Base-by-base conservation (phyloP, 169 alveolate species). In the Plasmodium vivax region DNA sequence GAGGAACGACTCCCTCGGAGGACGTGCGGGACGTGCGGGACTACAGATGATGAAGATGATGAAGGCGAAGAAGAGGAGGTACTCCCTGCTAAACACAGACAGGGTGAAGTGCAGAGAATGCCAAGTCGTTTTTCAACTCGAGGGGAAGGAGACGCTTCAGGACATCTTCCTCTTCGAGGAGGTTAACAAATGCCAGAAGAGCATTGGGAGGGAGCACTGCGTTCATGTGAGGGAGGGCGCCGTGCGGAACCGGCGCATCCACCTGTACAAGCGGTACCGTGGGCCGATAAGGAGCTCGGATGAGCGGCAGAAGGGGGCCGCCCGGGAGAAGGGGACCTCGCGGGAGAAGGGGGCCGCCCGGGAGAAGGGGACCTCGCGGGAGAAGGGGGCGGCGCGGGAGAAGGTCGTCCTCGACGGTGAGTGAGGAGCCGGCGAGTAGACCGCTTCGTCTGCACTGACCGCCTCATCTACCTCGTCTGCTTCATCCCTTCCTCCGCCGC, bases 221-320 rank as follows among this genome's bases (percentile, higher is more conserved):
- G n/a, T 85, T 75, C 77, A 85, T 85, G 82, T 85, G 38, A 85
- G 54, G 8, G 34, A 85, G 32, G 74, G 56, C 9, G 8, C 23
- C 30, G 77, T 85, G 14, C 4, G 45, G 16, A 85, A 85, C 34
- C 19, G 34, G 41, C 80, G 68, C 43, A 75, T 85, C n/a, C 93
- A 85, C 71, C 58, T 85, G 43, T 85, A 85, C 82, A 85, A 85
- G 47, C 77, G 82, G 71, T 85, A 85, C 19, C 19, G 81, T 8
- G 87, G 81, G 7, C 85, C 68, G 6, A 71, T 85, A 8, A 85
- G 41, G n/a, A 38, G 77, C 45, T 30, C 27, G 8, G 71, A 77
- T 14, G 14, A 16, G 80, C 45, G 75, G 34, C 56, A 54, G 7
- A 85, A 36, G 7, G 27, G 74, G 38, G 77, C 47, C 3, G 56